Evolutionary conservation across 2,329 filamentous ascomycete genomes (phyloP).

Genomic region (Fusarium burgessii): DNA sequence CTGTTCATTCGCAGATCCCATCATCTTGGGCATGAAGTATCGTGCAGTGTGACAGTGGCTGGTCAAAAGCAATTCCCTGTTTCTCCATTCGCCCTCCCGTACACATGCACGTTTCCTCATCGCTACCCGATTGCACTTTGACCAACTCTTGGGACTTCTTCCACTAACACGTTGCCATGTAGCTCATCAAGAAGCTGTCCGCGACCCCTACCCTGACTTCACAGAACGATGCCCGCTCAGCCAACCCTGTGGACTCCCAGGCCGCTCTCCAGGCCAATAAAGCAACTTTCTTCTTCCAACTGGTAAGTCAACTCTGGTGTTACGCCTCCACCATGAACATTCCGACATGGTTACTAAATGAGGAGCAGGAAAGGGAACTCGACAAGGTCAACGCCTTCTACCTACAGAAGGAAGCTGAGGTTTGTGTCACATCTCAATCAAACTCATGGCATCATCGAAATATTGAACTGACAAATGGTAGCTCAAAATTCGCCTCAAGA

Average conservation of each 20-base stretch:
- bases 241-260: slow-evolving; percentile 77
- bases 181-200: slow-evolving; percentile 99
- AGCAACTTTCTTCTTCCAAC: slow-evolving; percentile 97
- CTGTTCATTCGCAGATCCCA: slow-evolving; percentile 28
- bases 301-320: slow-evolving; percentile 68
- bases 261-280: slow-evolving; percentile 94
- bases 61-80: slow-evolving; percentile 32
- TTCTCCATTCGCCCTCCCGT: slow-evolving; percentile 37
- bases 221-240: slow-evolving; percentile 71
- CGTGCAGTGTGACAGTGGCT: slow-evolving; percentile 34
- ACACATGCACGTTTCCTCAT: slow-evolving; percentile 39
- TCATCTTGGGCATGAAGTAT: slow-evolving; percentile 19
- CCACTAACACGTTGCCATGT: slow-evolving; percentile 47
- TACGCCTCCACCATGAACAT: slow-evolving; percentile 44
- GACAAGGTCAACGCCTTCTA: slow-evolving; percentile 99
- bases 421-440: slow-evolving; percentile 57
- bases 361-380: slow-evolving; percentile 86
- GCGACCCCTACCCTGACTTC: slow-evolving; percentile 87
- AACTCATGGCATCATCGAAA: background rate
- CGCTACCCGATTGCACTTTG: slow-evolving; percentile 28
- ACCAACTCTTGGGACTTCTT: slow-evolving; percentile 19
- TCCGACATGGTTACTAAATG: slow-evolving; percentile 54
- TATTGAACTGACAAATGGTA: slow-evolving; percentile 54
- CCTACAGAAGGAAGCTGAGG: slow-evolving; percentile 97
- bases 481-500: slow-evolving; percentile 94